Evolutionary conservation across 225 moss, liverwort and hornwort species (phyloP).

Genomic region (Climacium dendroides): DNA sequence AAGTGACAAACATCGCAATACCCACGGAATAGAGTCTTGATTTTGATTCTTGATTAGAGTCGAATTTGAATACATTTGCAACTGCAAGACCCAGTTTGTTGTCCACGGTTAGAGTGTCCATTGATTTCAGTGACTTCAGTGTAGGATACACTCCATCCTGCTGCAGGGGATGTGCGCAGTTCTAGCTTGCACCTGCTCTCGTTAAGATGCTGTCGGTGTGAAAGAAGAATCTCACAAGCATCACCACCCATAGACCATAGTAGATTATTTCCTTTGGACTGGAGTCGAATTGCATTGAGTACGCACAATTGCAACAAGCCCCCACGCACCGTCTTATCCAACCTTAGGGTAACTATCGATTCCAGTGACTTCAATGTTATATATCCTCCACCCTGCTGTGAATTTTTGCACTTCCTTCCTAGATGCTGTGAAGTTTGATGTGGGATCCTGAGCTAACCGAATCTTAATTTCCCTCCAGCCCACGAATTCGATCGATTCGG

Average conservation of each 20-base stretch:
- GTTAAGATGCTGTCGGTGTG: background rate
- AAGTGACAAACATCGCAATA: background rate
- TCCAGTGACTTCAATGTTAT: background rate
- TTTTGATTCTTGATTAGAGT: background rate
- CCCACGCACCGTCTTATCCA: background rate
- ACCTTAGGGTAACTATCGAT: background rate
- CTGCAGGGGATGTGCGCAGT: background rate
- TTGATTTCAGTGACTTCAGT: background rate
- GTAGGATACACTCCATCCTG: background rate
- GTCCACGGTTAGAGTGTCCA: background rate
- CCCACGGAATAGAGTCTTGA: background rate
- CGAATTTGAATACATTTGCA: background rate
- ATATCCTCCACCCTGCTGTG: background rate
- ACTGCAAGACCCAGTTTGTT: background rate
- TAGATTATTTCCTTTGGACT: background rate
- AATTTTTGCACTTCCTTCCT: background rate
- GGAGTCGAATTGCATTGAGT: background rate
- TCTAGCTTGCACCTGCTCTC: background rate
- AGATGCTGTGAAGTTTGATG: background rate
- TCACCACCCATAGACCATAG: background rate
- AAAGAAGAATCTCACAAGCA: background rate
- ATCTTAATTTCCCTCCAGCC: background rate
- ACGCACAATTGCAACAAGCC: too few species aligned
- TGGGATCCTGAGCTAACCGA: background rate
- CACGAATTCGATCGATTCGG: background rate